phyloP scores from a whole-genome alignment of 345 rosid genomes.

The Euphorbia tirucalli region DNA sequence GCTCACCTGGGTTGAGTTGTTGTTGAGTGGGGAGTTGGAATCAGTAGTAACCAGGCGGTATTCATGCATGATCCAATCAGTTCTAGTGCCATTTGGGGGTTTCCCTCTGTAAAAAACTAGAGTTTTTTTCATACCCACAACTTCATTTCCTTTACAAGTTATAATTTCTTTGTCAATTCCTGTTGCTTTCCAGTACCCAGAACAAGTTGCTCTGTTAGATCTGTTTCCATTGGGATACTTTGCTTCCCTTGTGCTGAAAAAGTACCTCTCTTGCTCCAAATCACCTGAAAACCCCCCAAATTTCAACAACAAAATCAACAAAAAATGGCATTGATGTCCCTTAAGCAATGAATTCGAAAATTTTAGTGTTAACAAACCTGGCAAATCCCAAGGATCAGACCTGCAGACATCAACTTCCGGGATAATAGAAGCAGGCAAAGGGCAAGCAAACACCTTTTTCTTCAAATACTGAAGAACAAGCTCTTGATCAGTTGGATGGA shows the following conservation, averaged over 20 bases:
- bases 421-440: slow-evolving; percentile 81
- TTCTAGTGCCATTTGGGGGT: slow-evolving; percentile 75
- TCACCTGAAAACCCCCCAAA: slow-evolving; percentile 51
- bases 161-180: slow-evolving; percentile 80
- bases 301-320: slow-evolving; percentile 9
- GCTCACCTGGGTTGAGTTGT: slow-evolving; percentile 40
- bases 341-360: neutral
- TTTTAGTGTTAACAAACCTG: slow-evolving; percentile 72
- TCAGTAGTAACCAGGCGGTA: slow-evolving; percentile 54
- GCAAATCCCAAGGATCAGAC: slow-evolving; percentile 94
- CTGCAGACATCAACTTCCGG: slow-evolving; percentile 89
- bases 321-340: slow-evolving; percentile 8
- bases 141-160: slow-evolving; percentile 52
- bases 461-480: slow-evolving; percentile 70
- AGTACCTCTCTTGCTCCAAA: slow-evolving; percentile 86
- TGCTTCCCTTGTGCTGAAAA: slow-evolving; percentile 86
- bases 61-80: slow-evolving; percentile 99
- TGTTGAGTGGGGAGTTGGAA: too few relatives aligned
- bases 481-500: slow-evolving; percentile 95
- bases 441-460: slow-evolving; percentile 58
- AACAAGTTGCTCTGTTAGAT: slow-evolving; percentile 74
- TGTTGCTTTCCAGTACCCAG: slow-evolving; percentile 97
- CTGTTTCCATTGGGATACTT: slow-evolving; percentile 93
- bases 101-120: slow-evolving; percentile 96
- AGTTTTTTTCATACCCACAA: slow-evolving; percentile 92